Evolutionary conservation across 768 basidiomycete species (phyloP), one percentile per base, ranked within the genome.

Genomic region (Russula sp.): DNA sequence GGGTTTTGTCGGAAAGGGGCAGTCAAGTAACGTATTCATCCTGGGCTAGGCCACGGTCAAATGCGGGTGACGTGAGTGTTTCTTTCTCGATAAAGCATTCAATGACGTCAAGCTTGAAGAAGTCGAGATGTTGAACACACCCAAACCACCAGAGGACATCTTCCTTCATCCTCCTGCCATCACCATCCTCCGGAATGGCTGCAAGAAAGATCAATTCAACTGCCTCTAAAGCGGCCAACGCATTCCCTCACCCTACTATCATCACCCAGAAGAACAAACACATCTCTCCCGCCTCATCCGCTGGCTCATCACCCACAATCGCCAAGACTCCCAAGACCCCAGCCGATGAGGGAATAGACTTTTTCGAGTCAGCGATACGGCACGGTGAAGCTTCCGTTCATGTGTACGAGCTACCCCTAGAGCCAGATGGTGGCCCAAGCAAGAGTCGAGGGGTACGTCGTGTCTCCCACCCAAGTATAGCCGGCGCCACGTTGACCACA

Each of bases 331-430:
- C 90, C 39, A 90, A 83, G 77, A 97, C 94, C 3, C 94, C 93
- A 41, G 93, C 94, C 43, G 93, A 96, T 71, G 93, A 96, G 71
- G 93, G 86, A 29, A 83, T 94, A 71, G 87, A 87, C 39, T 97
- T 91, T 77, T 97, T 97, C 69, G 79, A 87, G 67, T 81, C 83
- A 5, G 72, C 76, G 34, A 67, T 77, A 52, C 73, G 68, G 8
- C 72, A 76, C 16, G 82, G 81, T 41, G 88, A 88, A 66, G 72
- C 74, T 3, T 87, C 86, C 6, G 81, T 98, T 47, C 81, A 78
- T 65, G 93, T 98, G 18, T 96, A 93, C 69, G 89, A 95, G 74
- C 81, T 99, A 39, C 77, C 78, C 51, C 79, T 99, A 39, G 93
- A 93, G 70, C 80, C 87, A 14, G 92, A 98, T 75, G 97, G 97